Percentiles rank a stretch among this genome's conserved stretches.
These are phyloP conservation scores for Talaromyces sp. DNA, from an alignment of 2,329 filamentous ascomycete species.

Conservation along the genomic window DNA sequence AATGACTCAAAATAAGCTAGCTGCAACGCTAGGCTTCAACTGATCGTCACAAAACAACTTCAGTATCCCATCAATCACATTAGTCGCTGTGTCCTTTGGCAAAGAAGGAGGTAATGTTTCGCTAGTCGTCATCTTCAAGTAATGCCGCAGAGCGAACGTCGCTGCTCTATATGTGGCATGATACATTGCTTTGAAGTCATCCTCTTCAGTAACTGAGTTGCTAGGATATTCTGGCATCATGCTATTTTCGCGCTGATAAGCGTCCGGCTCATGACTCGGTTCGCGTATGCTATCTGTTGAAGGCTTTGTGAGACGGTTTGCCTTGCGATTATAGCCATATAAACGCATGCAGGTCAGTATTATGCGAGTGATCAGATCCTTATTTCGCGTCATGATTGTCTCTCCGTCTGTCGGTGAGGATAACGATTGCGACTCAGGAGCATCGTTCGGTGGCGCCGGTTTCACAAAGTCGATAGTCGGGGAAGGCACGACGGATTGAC, in stretches of 20 bases:
- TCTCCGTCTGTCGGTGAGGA: constrained; percentile 28
- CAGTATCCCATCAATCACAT: constrained; percentile 40
- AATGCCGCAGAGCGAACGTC: constrained; percentile 41
- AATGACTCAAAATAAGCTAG: not conserved
- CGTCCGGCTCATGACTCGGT: constrained; percentile 16
- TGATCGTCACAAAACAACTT: constrained; percentile 41
- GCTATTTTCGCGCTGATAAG: constrained; percentile 1
- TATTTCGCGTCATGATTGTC: constrained; percentile 36
- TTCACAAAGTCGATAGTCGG: constrained; percentile 1
- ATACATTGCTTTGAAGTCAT: constrained; percentile 44
- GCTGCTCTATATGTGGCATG: constrained; percentile 44
- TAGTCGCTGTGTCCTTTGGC: constrained; percentile 40
- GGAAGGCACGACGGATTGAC: constrained; percentile 11
- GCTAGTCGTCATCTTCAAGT: constrained; percentile 28
- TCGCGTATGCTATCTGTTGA: constrained; percentile 17
- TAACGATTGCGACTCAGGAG: constrained; percentile 15
- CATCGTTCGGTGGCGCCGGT: constrained; percentile 16
- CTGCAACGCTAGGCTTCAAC: not conserved
- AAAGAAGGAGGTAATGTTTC: constrained; percentile 25
- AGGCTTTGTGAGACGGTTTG: constrained; percentile 22
- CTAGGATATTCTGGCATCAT: not conserved
- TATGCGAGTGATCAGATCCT: constrained; percentile 40
- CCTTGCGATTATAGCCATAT: constrained; percentile 40
- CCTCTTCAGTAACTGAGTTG: constrained; percentile 24
- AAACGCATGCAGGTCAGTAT: constrained; percentile 44